Conservation (phyloP, 805 yeast genomes). For the Yarrowia sp. region DNA sequence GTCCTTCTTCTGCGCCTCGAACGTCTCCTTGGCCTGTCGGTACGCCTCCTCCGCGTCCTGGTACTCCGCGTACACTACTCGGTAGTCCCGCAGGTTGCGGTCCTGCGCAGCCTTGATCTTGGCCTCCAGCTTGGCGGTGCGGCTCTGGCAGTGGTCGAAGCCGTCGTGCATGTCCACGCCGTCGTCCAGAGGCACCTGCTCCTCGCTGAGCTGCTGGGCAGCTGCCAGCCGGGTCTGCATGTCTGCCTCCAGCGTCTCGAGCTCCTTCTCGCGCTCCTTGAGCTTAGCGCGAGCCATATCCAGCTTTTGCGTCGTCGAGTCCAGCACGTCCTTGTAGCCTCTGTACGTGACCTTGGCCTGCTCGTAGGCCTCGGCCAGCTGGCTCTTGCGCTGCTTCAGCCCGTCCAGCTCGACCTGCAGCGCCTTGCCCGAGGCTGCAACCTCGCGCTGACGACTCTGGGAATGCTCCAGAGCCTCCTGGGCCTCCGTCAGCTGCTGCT, state of each 20-base stretch:
- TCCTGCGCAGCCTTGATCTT: background rate
- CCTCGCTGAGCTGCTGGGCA: background rate
- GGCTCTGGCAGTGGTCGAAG: background rate
- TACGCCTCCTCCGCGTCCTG: background rate
- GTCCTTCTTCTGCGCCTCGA: background rate
- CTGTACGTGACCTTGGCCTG: constrained; percentile 35
- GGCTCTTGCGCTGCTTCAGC: background rate
- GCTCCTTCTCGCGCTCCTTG: constrained; percentile 63
- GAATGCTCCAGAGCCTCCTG: background rate
- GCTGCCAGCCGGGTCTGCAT: background rate
- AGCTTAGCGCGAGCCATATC: constrained; percentile 60
- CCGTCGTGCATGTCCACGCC: background rate
- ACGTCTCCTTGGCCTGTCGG: background rate
- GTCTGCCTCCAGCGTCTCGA: constrained; percentile 39
- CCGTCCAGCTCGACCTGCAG: background rate
- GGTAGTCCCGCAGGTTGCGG: background rate
- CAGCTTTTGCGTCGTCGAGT: constrained; percentile 46
- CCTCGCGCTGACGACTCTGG: background rate
- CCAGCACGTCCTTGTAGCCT: constrained; percentile 20
- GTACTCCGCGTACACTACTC: background rate
- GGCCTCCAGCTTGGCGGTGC: background rate
- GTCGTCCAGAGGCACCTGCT: background rate
- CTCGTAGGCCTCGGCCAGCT: background rate
- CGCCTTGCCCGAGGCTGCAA: no score
- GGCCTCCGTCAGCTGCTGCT: background rate